A percentile compares a stretch with the other conserved stretches of the same genome.
Conservation (phyloP, 768 basidiomycete genomes). For the Coprinopsis marcescibilis region DNA sequence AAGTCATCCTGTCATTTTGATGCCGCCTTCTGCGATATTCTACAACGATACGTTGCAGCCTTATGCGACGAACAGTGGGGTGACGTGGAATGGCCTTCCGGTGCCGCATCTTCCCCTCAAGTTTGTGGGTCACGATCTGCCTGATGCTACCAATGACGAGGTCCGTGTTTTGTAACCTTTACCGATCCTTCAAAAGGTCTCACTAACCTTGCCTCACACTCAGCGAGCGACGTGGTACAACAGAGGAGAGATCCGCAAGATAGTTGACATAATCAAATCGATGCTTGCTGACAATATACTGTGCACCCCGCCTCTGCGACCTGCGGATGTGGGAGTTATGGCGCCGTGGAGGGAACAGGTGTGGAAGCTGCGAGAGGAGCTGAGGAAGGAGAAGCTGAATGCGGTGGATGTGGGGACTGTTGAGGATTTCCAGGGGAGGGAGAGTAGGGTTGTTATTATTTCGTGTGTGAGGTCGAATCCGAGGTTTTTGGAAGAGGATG, state of each 20-base stretch:
- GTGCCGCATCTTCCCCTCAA: constrained; percentile 37
- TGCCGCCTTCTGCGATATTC: constrained; percentile 50
- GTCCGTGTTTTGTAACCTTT: constrained; percentile 16
- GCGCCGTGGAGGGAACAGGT: constrained; percentile 50
- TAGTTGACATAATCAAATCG: constrained; percentile 33
- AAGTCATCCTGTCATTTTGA: constrained; percentile 47
- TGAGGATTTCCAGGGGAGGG: constrained; percentile 50
- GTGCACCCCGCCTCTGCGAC: constrained; percentile 34
- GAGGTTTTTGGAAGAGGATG: constrained; percentile 44
- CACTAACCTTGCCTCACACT: neutral
- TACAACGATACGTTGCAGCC: constrained; percentile 45
- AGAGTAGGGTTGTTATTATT: constrained; percentile 44
- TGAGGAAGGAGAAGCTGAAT: constrained; percentile 34
- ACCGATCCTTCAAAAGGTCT: neutral
- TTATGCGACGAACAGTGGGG: constrained; percentile 36
- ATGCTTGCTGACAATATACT: constrained; percentile 29
- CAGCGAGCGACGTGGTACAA: constrained; percentile 48
- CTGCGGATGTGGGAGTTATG: constrained; percentile 44
- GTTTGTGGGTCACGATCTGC: constrained; percentile 36
- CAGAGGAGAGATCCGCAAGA: constrained; percentile 36
- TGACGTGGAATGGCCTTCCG: constrained; percentile 35
- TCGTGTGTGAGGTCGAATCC: constrained; percentile 43
- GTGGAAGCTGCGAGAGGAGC: constrained; percentile 40
- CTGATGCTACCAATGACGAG: constrained; percentile 43
- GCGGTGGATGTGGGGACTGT: constrained; percentile 49